These are phyloP conservation scores for Alternaria rosae DNA, from an alignment of 2,329 filamentous ascomycete species.

Conservation along the genomic window DNA sequence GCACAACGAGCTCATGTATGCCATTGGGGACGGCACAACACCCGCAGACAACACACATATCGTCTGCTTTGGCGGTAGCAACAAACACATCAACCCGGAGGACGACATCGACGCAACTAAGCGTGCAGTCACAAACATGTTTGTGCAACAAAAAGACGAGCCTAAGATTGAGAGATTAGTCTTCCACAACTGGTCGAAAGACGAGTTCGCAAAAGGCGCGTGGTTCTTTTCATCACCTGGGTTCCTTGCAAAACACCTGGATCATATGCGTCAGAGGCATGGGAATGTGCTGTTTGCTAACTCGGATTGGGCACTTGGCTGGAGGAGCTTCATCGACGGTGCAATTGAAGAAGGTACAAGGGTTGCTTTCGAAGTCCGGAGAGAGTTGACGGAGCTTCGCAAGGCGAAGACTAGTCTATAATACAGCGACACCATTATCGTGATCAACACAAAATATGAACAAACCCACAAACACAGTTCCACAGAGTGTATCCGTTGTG, in stretches of 20 bases:
- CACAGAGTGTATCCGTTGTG: too few relatives aligned
- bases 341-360: slow-evolving; percentile 58
- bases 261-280: slow-evolving; percentile 52
- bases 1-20: slow-evolving; percentile 53
- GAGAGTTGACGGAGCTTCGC: too few relatives aligned
- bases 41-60: slow-evolving; percentile 57
- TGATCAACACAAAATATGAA: too few relatives aligned
- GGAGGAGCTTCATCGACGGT: slow-evolving; percentile 61
- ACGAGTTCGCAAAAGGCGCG: slow-evolving; percentile 57
- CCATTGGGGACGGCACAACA: slow-evolving; percentile 54
- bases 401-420: too few relatives aligned
- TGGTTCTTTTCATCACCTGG: slow-evolving; percentile 44
- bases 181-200: slow-evolving; percentile 60
- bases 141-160: too few relatives aligned
- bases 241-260: slow-evolving; percentile 50
- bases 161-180: slow-evolving; percentile 42
- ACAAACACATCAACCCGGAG: slow-evolving; percentile 56
- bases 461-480: too few relatives aligned
- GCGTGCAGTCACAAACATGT: too few relatives aligned
- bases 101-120: too few relatives aligned
- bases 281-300: slow-evolving; percentile 58
- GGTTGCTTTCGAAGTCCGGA: slow-evolving; percentile 43
- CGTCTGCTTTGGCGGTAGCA: slow-evolving; percentile 55
- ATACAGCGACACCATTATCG: too few relatives aligned
- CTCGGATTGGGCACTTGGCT: slow-evolving; percentile 59